Conservation (phyloP, 2,329 filamentous ascomycete genomes). For the Exophiala viscosa region DNA sequence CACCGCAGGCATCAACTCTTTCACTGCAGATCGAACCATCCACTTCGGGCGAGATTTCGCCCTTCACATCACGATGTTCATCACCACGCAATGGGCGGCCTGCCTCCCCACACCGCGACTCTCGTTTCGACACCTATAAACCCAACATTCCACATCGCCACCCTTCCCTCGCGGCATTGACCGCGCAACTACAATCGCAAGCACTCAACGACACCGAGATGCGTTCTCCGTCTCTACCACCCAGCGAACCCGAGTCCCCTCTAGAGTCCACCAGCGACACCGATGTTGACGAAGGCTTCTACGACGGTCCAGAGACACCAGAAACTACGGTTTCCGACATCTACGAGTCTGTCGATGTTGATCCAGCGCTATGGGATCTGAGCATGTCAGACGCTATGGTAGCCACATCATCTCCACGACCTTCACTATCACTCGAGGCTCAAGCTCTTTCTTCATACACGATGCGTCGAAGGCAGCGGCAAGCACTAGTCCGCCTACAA, state of each 20-base stretch:
- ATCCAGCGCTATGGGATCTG: constrained; percentile 27
- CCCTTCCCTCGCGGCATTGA: constrained; percentile 26
- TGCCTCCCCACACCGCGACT: constrained; percentile 18
- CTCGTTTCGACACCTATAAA: constrained; percentile 25
- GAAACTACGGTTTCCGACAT: constrained; percentile 20
- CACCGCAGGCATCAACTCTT: constrained; percentile 12
- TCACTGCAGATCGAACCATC: constrained; percentile 13
- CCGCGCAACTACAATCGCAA: constrained; percentile 26
- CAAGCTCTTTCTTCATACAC: constrained; percentile 27
- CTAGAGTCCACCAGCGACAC: constrained; percentile 14
- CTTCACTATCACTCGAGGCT: constrained; percentile 28
- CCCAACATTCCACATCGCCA: constrained; percentile 12
- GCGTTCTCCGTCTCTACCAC: constrained; percentile 15
- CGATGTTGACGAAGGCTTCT: constrained; percentile 28
- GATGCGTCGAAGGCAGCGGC: constrained; percentile 24
- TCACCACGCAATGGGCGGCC: constrained; percentile 18
- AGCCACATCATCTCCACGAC: constrained; percentile 26
- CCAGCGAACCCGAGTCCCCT: constrained; percentile 14
- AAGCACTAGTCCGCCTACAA: constrained; percentile 29
- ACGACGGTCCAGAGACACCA: constrained; percentile 27
- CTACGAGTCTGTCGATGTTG: constrained; percentile 21
- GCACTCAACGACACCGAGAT: constrained; percentile 22
- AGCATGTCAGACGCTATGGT: constrained; percentile 26
- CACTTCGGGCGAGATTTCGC: constrained; percentile 26
- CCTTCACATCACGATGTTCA: constrained; percentile 25